Conservation (phyloP, 2,329 filamentous ascomycete genomes). For the Onygenales sp. region DNA sequence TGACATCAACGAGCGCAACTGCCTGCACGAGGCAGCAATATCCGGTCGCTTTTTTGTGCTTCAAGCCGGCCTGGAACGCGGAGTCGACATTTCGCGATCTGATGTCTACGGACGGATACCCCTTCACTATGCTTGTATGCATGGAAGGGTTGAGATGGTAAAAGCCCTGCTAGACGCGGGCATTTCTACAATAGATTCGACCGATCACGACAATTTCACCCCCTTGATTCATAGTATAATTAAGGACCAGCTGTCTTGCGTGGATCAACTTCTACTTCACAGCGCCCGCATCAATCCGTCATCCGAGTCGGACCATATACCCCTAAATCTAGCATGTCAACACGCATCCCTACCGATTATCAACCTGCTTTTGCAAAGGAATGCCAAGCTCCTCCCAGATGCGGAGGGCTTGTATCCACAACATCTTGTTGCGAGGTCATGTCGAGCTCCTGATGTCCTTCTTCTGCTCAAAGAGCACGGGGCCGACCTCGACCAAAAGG, state of each 20-base stretch:
- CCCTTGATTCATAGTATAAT: conserved; percentile 92
- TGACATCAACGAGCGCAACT: conserved; percentile 95
- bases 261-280: conserved; percentile 63
- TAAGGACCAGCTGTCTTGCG: conserved; percentile 71
- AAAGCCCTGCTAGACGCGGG: conserved; percentile 61
- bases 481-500: conserved; percentile 80
- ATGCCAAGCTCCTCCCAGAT: conserved; percentile 78
- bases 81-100: conserved; percentile 66
- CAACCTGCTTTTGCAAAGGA: conserved; percentile 69
- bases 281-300: conserved; percentile 79
- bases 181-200: conserved; percentile 68
- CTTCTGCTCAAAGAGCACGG: conserved; percentile 75
- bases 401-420: conserved; percentile 96
- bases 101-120: conserved; percentile 94
- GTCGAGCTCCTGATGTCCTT: conserved; percentile 69
- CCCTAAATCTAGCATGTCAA: conserved; percentile 89
- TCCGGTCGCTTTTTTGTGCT: conserved; percentile 78
- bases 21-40: conserved; percentile 91
- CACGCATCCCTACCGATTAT: conserved; percentile 81
- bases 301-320: conserved; percentile 84
- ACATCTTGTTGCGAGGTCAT: conserved; percentile 85
- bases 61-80: conserved; percentile 60
- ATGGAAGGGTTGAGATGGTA: conserved; percentile 78
- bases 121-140: conserved; percentile 92
- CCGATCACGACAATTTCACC: conserved; percentile 96